Evolutionary conservation across 2,329 filamentous ascomycete genomes (phyloP), one percentile per base, ranked within the genome.

Genomic region (Trichoderma arundinaceum): DNA sequence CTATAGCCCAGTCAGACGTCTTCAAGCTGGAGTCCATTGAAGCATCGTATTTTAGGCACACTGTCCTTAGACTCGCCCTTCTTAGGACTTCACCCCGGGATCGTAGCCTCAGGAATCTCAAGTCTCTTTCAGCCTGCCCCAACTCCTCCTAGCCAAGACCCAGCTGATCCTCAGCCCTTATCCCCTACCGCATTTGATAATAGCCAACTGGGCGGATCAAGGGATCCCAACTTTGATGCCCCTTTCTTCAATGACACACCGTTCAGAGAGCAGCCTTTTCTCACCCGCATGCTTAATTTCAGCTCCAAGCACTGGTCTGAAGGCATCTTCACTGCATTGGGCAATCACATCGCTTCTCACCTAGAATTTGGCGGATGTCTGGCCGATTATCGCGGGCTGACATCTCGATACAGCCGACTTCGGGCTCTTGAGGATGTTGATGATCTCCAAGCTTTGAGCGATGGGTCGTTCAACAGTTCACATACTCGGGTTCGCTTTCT

Each of bases 11-110:
- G 77, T 49, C 68, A 65, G 15, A 72, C 72, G 62, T 76, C 77
- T 0, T 75, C 77, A 48, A 70, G 66, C 28, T 73, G 68, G 56
- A 74, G 74, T 65, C 79, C 79, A 10, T 87, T 91, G 69, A 88
- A 87, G 68, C 92, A 96, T 78, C 86, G 88, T 9, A 90, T 97
- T 46, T 77, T 97, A 35, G 94, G 94, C 0, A 89, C 89, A 4
- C 82, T 97, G 64, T 91, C 91, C 64, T 89, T 96, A 56, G 94
- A 97, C 76, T 90, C 91, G 0, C 94, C 94, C 0, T 92, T 96
- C 66, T 81, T 97, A 6, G 94, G 94, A 3, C 90, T 97, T 74
- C 92, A 97, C 76, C 93, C 92, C 1, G 91, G 94, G 6, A 90
- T 97, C 48, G 86, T 97, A 48, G 85, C 88, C n/a, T 91, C 91